Evolutionary conservation across 768 basidiomycete species (phyloP).

Genomic region (Suillus sp.): DNA sequence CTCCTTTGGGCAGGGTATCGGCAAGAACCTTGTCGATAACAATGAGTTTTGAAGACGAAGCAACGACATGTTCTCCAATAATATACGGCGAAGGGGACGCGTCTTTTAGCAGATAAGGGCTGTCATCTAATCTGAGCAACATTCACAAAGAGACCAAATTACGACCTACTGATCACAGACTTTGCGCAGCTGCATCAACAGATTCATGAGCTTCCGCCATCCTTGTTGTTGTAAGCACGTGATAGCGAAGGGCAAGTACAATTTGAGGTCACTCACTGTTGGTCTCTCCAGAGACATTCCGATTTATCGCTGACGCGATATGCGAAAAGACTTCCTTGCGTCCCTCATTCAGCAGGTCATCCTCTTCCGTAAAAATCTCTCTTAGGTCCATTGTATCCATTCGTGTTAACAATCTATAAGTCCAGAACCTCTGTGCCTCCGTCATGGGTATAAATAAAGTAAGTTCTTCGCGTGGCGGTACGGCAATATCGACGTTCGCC

Average conservation of each 20-base stretch:
- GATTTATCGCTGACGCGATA: conserved; percentile 41
- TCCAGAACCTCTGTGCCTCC: conserved; percentile 66
- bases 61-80: conserved; percentile 57
- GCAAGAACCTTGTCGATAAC: conserved; percentile 60
- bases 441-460: conserved; percentile 59
- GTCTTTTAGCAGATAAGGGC: conserved; percentile 54
- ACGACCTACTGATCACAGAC: conserved; percentile 65
- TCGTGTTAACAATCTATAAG: conserved; percentile 53
- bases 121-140: conserved; percentile 24
- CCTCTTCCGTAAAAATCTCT: conserved; percentile 46
- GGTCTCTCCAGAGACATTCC: conserved; percentile 31
- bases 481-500: conserved; percentile 45
- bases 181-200: conserved; percentile 71
- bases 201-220: conserved; percentile 62
- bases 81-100: conserved; percentile 51
- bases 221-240: conserved; percentile 29
- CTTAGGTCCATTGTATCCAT: conserved; percentile 51
- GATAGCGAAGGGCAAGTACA: not conserved
- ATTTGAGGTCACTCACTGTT: conserved; percentile 27
- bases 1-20: conserved; percentile 58
- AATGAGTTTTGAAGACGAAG: conserved; percentile 57
- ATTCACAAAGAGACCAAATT: not conserved
- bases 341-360: conserved; percentile 35
- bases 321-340: conserved; percentile 42
- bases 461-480: conserved; percentile 60